These are phyloP conservation scores for Fusarium domesticum DNA, from an alignment of 2,329 filamentous ascomycete species.

Conservation along the genomic window DNA sequence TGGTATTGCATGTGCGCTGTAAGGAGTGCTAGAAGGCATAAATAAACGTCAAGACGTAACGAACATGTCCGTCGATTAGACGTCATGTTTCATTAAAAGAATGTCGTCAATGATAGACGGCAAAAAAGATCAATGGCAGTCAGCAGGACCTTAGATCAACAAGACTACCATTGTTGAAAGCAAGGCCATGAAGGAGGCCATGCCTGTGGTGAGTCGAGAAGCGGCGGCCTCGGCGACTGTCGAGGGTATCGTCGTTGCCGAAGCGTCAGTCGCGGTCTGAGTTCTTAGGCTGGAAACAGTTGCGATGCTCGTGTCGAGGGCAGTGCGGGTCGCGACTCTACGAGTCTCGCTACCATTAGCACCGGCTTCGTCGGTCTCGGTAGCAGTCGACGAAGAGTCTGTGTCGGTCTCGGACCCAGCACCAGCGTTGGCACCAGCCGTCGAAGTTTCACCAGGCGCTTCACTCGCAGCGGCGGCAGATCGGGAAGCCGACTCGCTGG, in stretches of 20 bases:
- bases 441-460: constrained; percentile 4
- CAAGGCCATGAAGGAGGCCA: constrained; percentile 19
- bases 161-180: constrained; percentile 21
- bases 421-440: constrained; percentile 5
- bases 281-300: constrained; percentile 19
- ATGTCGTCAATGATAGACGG: constrained; percentile 21
- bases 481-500: constrained; percentile 16
- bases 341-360: constrained; percentile 2
- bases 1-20: background rate
- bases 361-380: constrained; percentile 6
- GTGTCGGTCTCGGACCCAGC: background rate
- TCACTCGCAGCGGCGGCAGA: constrained; percentile 4
- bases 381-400: too few relatives aligned
- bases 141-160: constrained; percentile 20
- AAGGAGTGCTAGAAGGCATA: background rate
- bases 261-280: constrained; percentile 16
- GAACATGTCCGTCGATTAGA: background rate
- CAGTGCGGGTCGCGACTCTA: constrained; percentile 1
- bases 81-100: constrained; percentile 16
- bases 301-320: background rate
- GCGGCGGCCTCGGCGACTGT: constrained; percentile 19
- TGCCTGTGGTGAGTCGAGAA: constrained; percentile 15
- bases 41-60: too few relatives aligned
- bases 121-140: constrained; percentile 2
- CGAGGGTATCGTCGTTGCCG: constrained; percentile 12